Evolutionary conservation across 352 stramenopile genomes (phyloP).

Genomic region (Pythium phragmitis): DNA sequence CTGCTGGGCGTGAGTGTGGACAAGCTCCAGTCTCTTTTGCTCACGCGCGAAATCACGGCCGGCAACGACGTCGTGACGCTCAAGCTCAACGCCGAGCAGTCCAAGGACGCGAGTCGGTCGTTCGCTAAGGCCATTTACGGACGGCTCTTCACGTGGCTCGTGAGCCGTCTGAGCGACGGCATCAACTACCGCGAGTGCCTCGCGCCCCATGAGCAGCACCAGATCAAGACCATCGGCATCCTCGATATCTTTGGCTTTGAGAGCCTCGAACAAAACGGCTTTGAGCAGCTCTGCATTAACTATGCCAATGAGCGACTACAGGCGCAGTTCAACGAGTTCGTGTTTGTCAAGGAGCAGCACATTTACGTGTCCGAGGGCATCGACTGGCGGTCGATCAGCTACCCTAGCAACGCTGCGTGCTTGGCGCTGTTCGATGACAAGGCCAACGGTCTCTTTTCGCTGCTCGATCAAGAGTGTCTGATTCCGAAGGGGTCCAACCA

Average conservation of each 20-base stretch:
- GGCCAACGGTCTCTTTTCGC: conserved; percentile 69
- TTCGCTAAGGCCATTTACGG: conserved; percentile 97
- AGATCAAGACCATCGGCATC: conserved; percentile 77
- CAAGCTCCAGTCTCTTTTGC: conserved; percentile 87
- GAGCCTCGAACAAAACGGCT: conserved; percentile 77
- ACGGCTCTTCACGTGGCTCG: conserved; percentile 95
- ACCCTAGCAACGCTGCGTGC: conserved; percentile 80
- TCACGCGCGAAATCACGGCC: conserved; percentile 90
- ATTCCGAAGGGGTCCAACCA: conserved; percentile 85
- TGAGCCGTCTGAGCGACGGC: conserved; percentile 79
- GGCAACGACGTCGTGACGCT: conserved; percentile 88
- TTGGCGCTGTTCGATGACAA: conserved; percentile 83
- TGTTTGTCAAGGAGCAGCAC: conserved; percentile 85
- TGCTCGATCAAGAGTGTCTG: conserved; percentile 83
- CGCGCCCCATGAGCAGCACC: conserved; percentile 39
- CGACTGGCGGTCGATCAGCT: conserved; percentile 80
- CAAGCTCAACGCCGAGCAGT: conserved; percentile 63
- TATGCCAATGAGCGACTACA: conserved; percentile 87
- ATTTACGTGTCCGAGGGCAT: conserved; percentile 84
- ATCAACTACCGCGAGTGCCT: conserved; percentile 71
- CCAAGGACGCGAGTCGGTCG: conserved; percentile 90
- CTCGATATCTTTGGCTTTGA: conserved; percentile 91
- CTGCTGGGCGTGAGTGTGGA: conserved; percentile 85
- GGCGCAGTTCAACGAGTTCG: conserved; percentile 88
- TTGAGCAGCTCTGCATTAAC: conserved; percentile 88